A percentile compares a stretch with the other conserved stretches of the same genome.
Conservation (phyloP, 495 filamentous ascomycete genomes). For the Penicillium egyptiacum region DNA sequence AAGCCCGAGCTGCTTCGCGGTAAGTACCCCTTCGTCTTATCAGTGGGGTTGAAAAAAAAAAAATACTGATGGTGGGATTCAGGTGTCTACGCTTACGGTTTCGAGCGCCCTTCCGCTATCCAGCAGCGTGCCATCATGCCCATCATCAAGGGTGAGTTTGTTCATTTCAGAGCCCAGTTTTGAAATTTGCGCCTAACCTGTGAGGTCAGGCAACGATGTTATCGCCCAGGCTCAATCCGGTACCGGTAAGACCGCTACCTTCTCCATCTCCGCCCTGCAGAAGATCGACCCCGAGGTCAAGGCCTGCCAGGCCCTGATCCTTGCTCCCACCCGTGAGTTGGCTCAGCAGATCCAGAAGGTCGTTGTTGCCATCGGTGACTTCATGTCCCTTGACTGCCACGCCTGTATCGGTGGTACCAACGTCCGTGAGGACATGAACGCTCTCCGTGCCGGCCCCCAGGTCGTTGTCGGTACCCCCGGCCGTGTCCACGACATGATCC, state of each 20-base stretch:
- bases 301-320: constrained; percentile 92
- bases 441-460: constrained; percentile 92
- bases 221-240: constrained; percentile 99
- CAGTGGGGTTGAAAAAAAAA: constrained; percentile 23
- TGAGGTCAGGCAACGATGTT: constrained; percentile 81
- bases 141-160: constrained; percentile 91
- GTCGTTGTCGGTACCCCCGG: constrained; percentile 96
- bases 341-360: constrained; percentile 99
- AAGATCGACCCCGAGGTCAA: constrained; percentile 93
- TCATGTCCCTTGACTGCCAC: constrained; percentile 99
- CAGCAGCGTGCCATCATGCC: constrained; percentile 99
- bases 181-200: constrained; percentile 21
- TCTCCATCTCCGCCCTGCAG: constrained; percentile 97
- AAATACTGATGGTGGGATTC: constrained; percentile 34
- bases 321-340: constrained; percentile 95
- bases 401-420: constrained; percentile 98
- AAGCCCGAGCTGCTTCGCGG: constrained; percentile 96
- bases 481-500: constrained; percentile 99
- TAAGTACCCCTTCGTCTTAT: constrained; percentile 48
- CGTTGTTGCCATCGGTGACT: constrained; percentile 96
- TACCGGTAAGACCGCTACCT: constrained; percentile 98
- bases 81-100: constrained; percentile 99
- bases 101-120: constrained; percentile 98
- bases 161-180: constrained; percentile 26
- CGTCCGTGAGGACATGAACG: constrained; percentile 96